Evolutionary conservation across 441 rosid species (phyloP).

Genomic region (Geranium incanum): DNA sequence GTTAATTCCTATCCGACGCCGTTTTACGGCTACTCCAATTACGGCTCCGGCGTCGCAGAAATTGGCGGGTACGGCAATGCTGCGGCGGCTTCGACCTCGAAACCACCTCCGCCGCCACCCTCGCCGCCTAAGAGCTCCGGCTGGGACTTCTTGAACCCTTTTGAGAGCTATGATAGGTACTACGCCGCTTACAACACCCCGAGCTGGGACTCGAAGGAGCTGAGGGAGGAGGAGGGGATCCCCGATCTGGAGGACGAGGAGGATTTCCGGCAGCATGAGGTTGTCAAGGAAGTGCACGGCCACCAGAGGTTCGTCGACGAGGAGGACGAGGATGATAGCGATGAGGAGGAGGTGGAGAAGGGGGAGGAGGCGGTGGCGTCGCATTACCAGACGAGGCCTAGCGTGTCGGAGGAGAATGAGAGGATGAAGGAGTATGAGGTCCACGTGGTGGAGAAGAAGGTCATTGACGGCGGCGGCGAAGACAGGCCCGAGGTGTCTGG

Average conservation of each 20-base stretch:
- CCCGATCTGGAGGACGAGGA: conserved; percentile 91
- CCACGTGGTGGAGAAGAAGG: conserved; percentile 58
- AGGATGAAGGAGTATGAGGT: conserved; percentile 43
- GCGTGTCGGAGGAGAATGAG: conserved; percentile 33
- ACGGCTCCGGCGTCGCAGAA: conserved; percentile 23
- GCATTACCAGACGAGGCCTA: conserved; percentile 53
- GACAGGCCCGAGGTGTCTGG: conserved; percentile 19
- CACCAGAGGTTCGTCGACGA: conserved; percentile 34
- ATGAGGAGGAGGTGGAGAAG: conserved; percentile 27
- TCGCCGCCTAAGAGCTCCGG: conserved; percentile 57
- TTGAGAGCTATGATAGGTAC: conserved; percentile 41
- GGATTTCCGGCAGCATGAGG: conserved; percentile 47
- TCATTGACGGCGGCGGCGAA: conserved; percentile 32
- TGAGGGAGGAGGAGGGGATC: conserved; percentile 86
- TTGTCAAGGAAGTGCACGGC: conserved; percentile 63
- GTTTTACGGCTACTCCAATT: conserved; percentile 26
- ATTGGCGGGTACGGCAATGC: conserved; percentile 27
- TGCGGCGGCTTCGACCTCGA: conserved; percentile 40
- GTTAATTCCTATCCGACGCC: conserved; percentile 21
- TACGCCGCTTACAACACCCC: conserved; percentile 48
- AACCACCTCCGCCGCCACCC: conserved; percentile 71
- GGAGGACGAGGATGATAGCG: conserved; percentile 21
- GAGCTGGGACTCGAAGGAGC: conserved; percentile 60
- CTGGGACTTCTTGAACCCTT: conserved; percentile 74
- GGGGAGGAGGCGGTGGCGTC: conserved; percentile 36